These are phyloP conservation scores for Globisporangium lucens DNA, from an alignment of 352 stramenopile species.

Conservation along the genomic window DNA sequence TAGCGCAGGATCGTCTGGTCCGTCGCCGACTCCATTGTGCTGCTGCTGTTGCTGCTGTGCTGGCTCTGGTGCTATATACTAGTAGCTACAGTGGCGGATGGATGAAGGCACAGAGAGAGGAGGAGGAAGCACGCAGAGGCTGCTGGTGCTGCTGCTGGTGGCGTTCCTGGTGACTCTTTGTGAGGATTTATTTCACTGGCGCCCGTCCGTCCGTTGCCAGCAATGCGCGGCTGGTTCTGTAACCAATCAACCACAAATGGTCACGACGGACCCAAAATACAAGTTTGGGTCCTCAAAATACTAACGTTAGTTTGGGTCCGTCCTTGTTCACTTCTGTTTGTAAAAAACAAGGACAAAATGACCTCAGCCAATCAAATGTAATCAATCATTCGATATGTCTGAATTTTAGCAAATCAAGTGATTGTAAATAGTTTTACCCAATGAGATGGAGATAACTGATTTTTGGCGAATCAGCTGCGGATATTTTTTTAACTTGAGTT, in stretches of 20 bases:
- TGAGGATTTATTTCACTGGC: slow-evolving; percentile 13
- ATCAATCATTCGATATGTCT: no score
- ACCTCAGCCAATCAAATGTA: no score
- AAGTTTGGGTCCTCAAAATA: no score
- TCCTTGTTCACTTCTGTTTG: no score
- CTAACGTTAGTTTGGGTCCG: no score
- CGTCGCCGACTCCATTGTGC: slow-evolving; percentile 76
- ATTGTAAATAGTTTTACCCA: no score
- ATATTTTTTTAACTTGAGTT: not conserved
- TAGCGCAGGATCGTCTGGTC: slow-evolving; percentile 90
- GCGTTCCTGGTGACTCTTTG: slow-evolving; percentile 11
- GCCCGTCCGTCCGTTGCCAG: not conserved
- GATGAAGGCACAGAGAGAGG: not conserved
- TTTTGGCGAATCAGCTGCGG: not conserved
- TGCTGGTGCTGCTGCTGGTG: not conserved
- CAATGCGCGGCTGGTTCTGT: slow-evolving; percentile 4
- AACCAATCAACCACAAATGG: slow-evolving; percentile 1
- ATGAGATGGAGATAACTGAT: no score
- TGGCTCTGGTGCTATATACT: not conserved
- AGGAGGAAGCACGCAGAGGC: not conserved
- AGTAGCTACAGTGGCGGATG: not conserved
- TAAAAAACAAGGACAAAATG: no score
- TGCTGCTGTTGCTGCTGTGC: not conserved
- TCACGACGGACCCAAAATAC: not conserved
- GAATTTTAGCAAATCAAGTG: not conserved